Percentiles rank a stretch among this genome's conserved stretches.
Evolutionary conservation across 495 filamentous ascomycete species (phyloP).

Genomic region (Xylaria flabelliformis): DNA sequence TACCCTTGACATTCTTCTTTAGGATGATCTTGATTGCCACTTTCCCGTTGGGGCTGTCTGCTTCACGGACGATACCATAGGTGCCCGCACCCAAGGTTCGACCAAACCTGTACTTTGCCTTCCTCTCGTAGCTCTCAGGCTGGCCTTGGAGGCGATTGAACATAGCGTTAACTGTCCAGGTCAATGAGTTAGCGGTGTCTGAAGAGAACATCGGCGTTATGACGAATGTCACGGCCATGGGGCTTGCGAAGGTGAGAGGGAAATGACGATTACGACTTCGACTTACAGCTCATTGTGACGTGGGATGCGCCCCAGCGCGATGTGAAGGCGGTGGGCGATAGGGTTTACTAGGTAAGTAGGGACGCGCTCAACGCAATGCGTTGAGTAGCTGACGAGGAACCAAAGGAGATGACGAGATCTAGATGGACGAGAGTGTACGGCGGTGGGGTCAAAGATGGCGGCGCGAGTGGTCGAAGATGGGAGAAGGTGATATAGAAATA

Average conservation of each 20-base stretch:
- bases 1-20: constrained; percentile 98
- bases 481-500: not conserved
- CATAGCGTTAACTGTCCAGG: constrained; percentile 78
- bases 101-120: constrained; percentile 91
- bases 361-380: constrained; percentile 1
- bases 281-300: constrained; percentile 47
- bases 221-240: not conserved
- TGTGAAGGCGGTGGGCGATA: constrained; percentile 4
- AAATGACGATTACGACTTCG: constrained; percentile 16
- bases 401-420: constrained; percentile 1
- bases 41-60: constrained; percentile 80
- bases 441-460: not conserved
- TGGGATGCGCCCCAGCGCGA: constrained; percentile 34
- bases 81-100: constrained; percentile 94
- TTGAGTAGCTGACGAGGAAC: not conserved
- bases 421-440: not conserved
- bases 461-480: not conserved
- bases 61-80: constrained; percentile 97
- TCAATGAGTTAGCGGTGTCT: not conserved
- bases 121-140: constrained; percentile 98
- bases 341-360: constrained; percentile 4
- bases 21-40: constrained; percentile 99
- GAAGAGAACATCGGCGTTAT: not conserved
- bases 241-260: constrained; percentile 22
- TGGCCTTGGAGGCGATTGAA: constrained; percentile 97